Evolutionary conservation across 441 rosid genomes (phyloP).

Genomic region (Populus hybrid): DNA sequence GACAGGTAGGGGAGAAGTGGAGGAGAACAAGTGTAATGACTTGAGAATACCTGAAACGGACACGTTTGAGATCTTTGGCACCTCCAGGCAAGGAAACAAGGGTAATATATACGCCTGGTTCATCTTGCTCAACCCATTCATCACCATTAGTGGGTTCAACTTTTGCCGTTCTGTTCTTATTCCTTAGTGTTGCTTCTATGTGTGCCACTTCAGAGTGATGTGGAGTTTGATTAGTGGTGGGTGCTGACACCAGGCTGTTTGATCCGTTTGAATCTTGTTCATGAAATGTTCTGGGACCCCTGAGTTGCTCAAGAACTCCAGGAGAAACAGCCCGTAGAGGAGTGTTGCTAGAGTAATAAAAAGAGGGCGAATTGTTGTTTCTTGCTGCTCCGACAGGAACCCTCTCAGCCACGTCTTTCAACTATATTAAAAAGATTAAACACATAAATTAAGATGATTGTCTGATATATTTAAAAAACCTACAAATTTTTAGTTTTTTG

Average conservation of each 20-base stretch:
- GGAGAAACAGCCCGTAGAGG: slow-evolving; percentile 49
- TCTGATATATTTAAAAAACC: neutral
- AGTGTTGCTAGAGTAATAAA: slow-evolving; percentile 49
- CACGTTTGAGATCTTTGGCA: slow-evolving; percentile 89
- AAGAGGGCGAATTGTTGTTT: slow-evolving; percentile 54
- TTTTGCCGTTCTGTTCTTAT: slow-evolving; percentile 53
- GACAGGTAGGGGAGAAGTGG: neutral
- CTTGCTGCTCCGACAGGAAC: slow-evolving; percentile 70
- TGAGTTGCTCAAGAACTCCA: slow-evolving; percentile 46
- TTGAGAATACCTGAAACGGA: slow-evolving; percentile 81
- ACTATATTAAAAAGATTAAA: slow-evolving; percentile 30
- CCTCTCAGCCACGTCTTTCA: slow-evolving; percentile 93
- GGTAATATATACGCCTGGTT: slow-evolving; percentile 95
- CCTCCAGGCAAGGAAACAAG: slow-evolving; percentile 80
- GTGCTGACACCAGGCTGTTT: slow-evolving; percentile 38
- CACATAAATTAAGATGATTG: neutral
- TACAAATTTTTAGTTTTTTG: neutral
- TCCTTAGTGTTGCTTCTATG: slow-evolving; percentile 50
- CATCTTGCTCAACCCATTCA: slow-evolving; percentile 99
- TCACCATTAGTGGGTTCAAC: slow-evolving; percentile 56
- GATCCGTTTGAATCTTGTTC: slow-evolving; percentile 55
- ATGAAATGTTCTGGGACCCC: slow-evolving; percentile 39
- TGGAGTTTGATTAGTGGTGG: slow-evolving; percentile 36
- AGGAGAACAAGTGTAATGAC: neutral
- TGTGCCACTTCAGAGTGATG: slow-evolving; percentile 41